Base-by-base conservation (phyloP, 1,284 basidiomycete genomes). In the Sanghuangporus sanghuang region DNA sequence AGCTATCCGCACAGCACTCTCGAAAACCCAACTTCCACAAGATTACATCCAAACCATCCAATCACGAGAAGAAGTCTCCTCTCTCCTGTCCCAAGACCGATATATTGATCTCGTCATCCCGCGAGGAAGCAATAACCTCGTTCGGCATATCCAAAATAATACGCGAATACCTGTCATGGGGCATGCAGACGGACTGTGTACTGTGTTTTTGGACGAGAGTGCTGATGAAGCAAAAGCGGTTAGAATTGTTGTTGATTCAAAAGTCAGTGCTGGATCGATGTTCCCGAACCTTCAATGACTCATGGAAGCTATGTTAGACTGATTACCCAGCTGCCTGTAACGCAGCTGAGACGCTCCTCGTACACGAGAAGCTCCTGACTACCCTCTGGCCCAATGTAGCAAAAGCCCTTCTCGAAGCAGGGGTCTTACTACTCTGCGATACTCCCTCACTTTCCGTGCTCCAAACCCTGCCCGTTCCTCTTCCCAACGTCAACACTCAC, bases 21-120 rank as follows among this genome's bases (percentile, higher is more conserved):
- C 82, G 0, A 81, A 82, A 61, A 93, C 93, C 0, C 77, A 83
- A 2, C 78, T 99, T 14, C 93, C 95, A 0, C 74, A 77, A 6
- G 84, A 89, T 4, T 95, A 96, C 73, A 89, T 99, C 66, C 97
- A 99, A 75, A 87, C 90, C 4, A 89, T 99, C 54, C 90, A 97
- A 69, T 95, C 95, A 1, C 85, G 97, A n/a, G 87, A 87, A 52
- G 94, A 98, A 73, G 93, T 99, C 9, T 89, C 93, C 0, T 86
- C 89, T 0, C 78, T 99, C 39, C 85, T 99, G 2, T 80, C 86
- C 6, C 84, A 96, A 71, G 96, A 98, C 73, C 83, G 85, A 59
- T 95, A 95, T 75, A 98, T 99, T 71, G 96, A 99, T 76, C 81
- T 99, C 11, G 96, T 99, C 62, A 98, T 99, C 74, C 97, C 97